Evolutionary conservation across 2,329 filamentous ascomycete genomes (phyloP).

Genomic region (Daldinia eschscholtzii): DNA sequence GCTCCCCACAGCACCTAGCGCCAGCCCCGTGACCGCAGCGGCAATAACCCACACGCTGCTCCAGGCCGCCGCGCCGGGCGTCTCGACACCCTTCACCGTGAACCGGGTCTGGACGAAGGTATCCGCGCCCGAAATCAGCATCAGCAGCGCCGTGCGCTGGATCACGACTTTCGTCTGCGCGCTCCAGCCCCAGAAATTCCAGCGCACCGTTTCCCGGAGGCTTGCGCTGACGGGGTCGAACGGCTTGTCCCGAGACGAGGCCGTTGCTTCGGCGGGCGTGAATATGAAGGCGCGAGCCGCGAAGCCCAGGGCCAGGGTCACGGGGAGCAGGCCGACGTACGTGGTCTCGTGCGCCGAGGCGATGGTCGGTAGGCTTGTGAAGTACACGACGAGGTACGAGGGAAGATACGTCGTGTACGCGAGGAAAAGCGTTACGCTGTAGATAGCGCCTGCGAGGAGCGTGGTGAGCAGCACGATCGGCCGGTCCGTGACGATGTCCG

Average conservation of each 20-base stretch:
- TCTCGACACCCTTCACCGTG: slow-evolving; percentile 77
- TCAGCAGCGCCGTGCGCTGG: slow-evolving; percentile 71
- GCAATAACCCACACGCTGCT: slow-evolving; percentile 80
- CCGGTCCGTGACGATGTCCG: slow-evolving; percentile 73
- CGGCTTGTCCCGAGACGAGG: slow-evolving; percentile 61
- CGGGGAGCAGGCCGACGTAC: slow-evolving; percentile 71
- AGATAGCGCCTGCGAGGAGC: slow-evolving; percentile 77
- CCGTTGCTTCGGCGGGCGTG: slow-evolving; percentile 71
- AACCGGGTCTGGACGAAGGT: slow-evolving; percentile 74
- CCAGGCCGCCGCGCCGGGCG: slow-evolving; percentile 78
- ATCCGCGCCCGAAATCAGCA: slow-evolving; percentile 68
- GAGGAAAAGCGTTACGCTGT: slow-evolving; percentile 77
- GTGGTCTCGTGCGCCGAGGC: slow-evolving; percentile 74
- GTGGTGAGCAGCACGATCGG: slow-evolving; percentile 74
- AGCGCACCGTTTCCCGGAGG: slow-evolving; percentile 76
- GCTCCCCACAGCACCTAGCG: slow-evolving; percentile 65
- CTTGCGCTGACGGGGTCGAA: slow-evolving; percentile 76
- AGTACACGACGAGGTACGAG: slow-evolving; percentile 78
- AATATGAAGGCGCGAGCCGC: slow-evolving; percentile 85
- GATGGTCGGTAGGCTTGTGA: slow-evolving; percentile 77
- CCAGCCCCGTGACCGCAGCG: slow-evolving; percentile 69
- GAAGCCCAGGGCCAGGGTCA: slow-evolving; percentile 70
- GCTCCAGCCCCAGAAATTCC: slow-evolving; percentile 79
- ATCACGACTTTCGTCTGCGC: slow-evolving; percentile 73
- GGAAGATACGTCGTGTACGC: slow-evolving; percentile 80